These are phyloP conservation scores for Astrephomene gubernaculifera DNA, from an alignment of 139 green algal species.

Conservation along the genomic window DNA sequence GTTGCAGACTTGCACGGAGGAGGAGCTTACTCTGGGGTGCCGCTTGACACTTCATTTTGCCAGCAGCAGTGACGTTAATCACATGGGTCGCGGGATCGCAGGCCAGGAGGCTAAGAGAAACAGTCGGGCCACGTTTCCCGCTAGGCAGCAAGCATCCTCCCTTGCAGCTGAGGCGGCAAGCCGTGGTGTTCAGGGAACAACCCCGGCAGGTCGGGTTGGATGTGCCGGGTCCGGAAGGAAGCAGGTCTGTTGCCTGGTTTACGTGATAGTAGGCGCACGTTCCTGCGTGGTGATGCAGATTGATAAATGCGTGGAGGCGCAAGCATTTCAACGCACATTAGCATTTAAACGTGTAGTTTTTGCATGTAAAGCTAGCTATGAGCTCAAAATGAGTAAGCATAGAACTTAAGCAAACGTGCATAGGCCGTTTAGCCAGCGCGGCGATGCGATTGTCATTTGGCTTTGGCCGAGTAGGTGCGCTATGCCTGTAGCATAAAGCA, in stretches of 20 bases:
- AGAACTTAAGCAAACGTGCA: too few relatives aligned
- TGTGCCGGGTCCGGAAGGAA: constrained; percentile 7
- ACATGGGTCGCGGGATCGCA: neutral
- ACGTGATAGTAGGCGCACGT: neutral
- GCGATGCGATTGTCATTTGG: too few relatives aligned
- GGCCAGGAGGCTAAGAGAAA: neutral
- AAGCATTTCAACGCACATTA: too few relatives aligned
- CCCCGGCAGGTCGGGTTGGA: constrained; percentile 2
- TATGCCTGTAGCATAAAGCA: too few relatives aligned
- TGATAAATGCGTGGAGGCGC: too few relatives aligned
- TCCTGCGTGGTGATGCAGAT: too few relatives aligned
- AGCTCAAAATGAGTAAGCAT: too few relatives aligned
- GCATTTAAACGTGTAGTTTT: too few relatives aligned
- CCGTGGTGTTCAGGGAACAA: neutral
- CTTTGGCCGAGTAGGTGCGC: too few relatives aligned
- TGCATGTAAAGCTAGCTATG: too few relatives aligned
- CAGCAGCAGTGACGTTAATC: neutral
- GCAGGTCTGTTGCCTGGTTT: constrained; percentile 14
- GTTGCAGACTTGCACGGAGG: too few relatives aligned
- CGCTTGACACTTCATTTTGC: constrained; percentile 6
- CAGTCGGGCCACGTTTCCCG: neutral
- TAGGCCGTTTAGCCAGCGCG: too few relatives aligned
- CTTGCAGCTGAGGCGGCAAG: neutral
- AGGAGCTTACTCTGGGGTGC: neutral
- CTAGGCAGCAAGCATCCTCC: neutral